Evolutionary conservation across 495 filamentous ascomycete species (phyloP).

Genomic region (Parathielavia hyrcaniae): DNA sequence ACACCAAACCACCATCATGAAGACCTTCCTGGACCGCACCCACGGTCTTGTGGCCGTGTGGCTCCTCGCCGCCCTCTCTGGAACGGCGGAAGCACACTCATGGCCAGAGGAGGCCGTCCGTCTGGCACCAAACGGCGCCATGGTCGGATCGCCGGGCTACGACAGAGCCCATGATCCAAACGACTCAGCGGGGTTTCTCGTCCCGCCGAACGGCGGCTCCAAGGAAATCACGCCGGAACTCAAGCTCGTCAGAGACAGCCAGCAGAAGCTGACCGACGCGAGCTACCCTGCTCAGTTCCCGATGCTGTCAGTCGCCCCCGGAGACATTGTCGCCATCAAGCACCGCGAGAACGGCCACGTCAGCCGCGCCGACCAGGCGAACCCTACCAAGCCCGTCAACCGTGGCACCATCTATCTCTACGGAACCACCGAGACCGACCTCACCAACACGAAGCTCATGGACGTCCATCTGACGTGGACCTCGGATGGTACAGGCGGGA

Average conservation of each 20-base stretch:
- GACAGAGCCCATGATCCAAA: slow-evolving; percentile 53
- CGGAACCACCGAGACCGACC: slow-evolving; percentile 57
- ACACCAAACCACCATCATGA: slow-evolving; percentile 14
- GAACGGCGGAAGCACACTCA: slow-evolving; percentile 52
- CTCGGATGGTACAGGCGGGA: slow-evolving; percentile 65
- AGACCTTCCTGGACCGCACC: background rate
- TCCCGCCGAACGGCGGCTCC: slow-evolving; percentile 44
- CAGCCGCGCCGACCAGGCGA: slow-evolving; percentile 48
- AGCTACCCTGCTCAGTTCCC: slow-evolving; percentile 50
- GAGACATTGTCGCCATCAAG: slow-evolving; percentile 62
- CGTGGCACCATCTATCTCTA: slow-evolving; percentile 76
- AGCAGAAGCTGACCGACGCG: slow-evolving; percentile 40
- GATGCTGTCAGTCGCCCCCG: slow-evolving; percentile 59
- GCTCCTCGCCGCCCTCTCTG: slow-evolving; percentile 34
- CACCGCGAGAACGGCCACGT: slow-evolving; percentile 90
- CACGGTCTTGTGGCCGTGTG: slow-evolving; percentile 21
- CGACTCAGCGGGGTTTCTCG: slow-evolving; percentile 39
- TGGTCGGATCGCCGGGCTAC: slow-evolving; percentile 62
- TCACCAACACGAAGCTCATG: slow-evolving; percentile 52
- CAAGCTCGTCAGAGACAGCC: slow-evolving; percentile 38
- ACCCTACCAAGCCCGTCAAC: slow-evolving; percentile 57
- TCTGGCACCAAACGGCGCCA: slow-evolving; percentile 67
- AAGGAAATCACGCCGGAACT: slow-evolving; percentile 29
- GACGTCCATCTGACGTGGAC: slow-evolving; percentile 72
- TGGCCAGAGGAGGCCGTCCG: slow-evolving; percentile 73